Evolutionary conservation across 345 rosid genomes (phyloP), one percentile per base, ranked within the genome.

Genomic region (Mangifera indica): DNA sequence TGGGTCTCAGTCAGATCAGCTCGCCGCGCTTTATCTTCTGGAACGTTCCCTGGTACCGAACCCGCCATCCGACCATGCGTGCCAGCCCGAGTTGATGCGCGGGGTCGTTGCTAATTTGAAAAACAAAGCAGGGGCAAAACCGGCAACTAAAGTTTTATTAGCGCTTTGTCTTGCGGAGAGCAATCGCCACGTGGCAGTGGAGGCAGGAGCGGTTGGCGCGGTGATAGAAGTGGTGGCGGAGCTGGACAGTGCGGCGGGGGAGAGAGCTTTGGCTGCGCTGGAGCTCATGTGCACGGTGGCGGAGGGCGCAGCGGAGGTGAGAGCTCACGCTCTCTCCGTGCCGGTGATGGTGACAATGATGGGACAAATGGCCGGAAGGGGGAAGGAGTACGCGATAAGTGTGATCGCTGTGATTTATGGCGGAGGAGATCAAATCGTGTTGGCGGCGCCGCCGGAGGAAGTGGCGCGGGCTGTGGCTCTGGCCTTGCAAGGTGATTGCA

Each of bases 281-380:
- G 97, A 91, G 84, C 87, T 89, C 25, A 81, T 87, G 77, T 91
- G 96, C 64, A 93, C 90, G 71, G 92, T 91, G 59, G 71, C 74
- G 2, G 90, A 86, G 73, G 97, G 96, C 24, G 91, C 93, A 22
- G 91, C 90, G 63, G 93, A 89, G 84, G 82, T 88, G 78, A 81
- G 93, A 14, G 76, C 84, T 22, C 98, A 91, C 75, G 93, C 91
- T 5, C 84, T 93, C 75, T 89, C 91, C 8, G 96, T 93, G 53
- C 98, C 97, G 10, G 96, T 85, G 70, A 93, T 93, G 97, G 98
- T 93, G 61, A 73, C 89, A 0, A 91, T 89, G 81, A 93, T 93
- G 98, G 97, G 92, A 66, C 85, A 81, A 72, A 72, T 91, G 79
- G 81, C 86, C 8, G 97, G 90, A 1, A 87, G 98, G 45, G 98